Base-by-base conservation (phyloP, 106 monocot genomes). In the Dioscorea dumetorum region DNA sequence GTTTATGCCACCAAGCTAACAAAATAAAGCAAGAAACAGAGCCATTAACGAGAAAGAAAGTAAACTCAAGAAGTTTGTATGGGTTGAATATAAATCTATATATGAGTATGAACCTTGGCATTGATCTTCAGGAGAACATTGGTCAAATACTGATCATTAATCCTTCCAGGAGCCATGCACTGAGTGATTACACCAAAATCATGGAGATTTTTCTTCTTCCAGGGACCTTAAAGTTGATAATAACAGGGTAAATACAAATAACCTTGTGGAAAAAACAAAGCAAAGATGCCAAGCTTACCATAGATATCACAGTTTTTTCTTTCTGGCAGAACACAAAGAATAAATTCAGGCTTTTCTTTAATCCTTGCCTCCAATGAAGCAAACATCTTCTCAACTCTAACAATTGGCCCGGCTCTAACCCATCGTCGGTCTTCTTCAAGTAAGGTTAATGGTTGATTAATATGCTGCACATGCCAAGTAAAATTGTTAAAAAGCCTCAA, bases 111-210 rank as follows among this genome's bases (percentile, higher is more conserved):
- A 53, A 87, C 91, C 81, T 91, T 91, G 24, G 91, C 49, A 73
- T 91, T 93, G 24, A 93, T 88, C 49, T 93, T 93, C 48, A 93
- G 71, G 15, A 93, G 82, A 52, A 93, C 78, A 79, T 93, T 93
- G 48, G 79, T 83, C 41, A 88, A 79, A 65, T 93, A 93, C 31
- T 86, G 83, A 33, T 88, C 88, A 65, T 76, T 93, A 59, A 83
- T 74, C 53, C 63, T 93, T 50, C 62, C 64, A 18, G 88, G 93
- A 56, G 81, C 64, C 60, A 93, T 75, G 50, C 88, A 93, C 69
- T 93, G 93, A 41, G 88, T 93, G 22, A 81, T 68, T 61, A 86
- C 77, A 24, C 93, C n/a, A 88, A 79, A 18, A 59, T 88, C 88
- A 74, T 82, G 73, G 24, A 93, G 83, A 28, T 72, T 88, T 70